A percentile compares a stretch with the other conserved stretches of the same genome.
These are phyloP conservation scores for Phalaenopsis aphrodite DNA, from an alignment of 106 monocot genomes.

Conservation along the genomic window DNA sequence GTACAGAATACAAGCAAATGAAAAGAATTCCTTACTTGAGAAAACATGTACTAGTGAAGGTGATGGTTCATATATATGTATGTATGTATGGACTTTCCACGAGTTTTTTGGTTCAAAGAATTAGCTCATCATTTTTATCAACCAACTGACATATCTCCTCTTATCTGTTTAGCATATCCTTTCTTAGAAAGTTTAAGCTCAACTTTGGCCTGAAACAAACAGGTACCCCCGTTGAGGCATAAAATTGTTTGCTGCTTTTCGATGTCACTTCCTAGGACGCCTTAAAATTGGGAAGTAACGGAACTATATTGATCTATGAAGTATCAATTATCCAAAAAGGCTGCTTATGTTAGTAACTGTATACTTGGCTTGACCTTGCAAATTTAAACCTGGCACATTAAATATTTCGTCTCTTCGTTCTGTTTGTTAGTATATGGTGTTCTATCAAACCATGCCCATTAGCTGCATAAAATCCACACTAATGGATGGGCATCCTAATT, in stretches of 20 bases:
- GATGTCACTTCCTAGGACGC: not conserved
- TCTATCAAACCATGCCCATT: not conserved
- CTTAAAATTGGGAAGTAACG: not conserved
- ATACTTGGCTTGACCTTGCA: not conserved
- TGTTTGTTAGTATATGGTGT: not conserved
- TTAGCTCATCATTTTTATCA: too few relatives aligned
- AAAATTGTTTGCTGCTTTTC: not conserved
- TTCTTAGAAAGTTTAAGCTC: too few relatives aligned
- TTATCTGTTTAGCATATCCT: too few relatives aligned
- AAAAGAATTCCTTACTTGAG: too few relatives aligned
- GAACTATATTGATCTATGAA: not conserved
- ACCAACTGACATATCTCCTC: too few relatives aligned
- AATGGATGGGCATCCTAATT: not conserved
- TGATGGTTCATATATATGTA: too few relatives aligned
- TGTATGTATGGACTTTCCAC: too few relatives aligned
- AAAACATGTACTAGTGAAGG: too few relatives aligned
- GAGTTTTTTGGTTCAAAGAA: too few relatives aligned
- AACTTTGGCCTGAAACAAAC: too few relatives aligned
- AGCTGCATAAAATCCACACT: not conserved
- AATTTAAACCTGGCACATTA: not conserved
- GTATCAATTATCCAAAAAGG: too few relatives aligned
- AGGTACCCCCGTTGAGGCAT: not conserved
- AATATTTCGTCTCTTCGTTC: not conserved
- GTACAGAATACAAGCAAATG: too few relatives aligned
- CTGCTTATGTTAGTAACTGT: not conserved